Evolutionary conservation across 345 rosid genomes (phyloP).

Genomic region (Turritis glabra): DNA sequence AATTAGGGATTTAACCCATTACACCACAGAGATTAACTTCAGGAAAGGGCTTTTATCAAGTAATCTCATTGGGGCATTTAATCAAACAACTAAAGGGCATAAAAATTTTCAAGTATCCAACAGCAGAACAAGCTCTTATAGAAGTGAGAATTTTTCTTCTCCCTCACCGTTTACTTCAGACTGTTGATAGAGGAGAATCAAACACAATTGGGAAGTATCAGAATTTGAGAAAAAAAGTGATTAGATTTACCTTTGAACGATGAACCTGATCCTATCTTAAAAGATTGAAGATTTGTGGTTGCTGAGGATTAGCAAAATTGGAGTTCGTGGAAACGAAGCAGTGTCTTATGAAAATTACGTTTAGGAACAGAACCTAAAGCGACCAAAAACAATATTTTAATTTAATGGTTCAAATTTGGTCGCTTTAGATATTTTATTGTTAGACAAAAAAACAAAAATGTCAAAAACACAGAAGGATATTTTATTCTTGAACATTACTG

Average conservation of each 20-base stretch:
- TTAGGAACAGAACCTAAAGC: background rate
- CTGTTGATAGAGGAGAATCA: background rate
- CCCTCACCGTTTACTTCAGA: background rate
- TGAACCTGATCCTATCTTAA: conserved; percentile 12
- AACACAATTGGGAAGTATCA: background rate
- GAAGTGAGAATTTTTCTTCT: background rate
- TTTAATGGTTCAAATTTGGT: conserved; percentile 14
- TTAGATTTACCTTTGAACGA: background rate
- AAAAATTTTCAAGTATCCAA: background rate
- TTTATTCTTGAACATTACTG: background rate
- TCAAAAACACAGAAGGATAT: background rate
- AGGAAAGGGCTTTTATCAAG: too few relatives aligned
- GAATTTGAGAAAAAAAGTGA: background rate
- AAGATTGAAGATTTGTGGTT: conserved; percentile 24
- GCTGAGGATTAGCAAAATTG: conserved; percentile 15
- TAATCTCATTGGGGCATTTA: conserved; percentile 17
- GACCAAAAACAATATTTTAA: conserved; percentile 16
- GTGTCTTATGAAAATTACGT: conserved; percentile 19
- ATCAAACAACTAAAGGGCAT: conserved; percentile 28
- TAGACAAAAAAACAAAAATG: too few relatives aligned
- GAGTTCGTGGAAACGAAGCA: background rate
- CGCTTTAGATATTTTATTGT: conserved; percentile 11
- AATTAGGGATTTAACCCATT: background rate
- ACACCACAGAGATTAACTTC: background rate
- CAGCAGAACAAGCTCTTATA: background rate